A percentile compares a stretch with the other conserved stretches of the same genome.
Conservation (phyloP, 805 yeast species). For the Metschnikowia cubensis region DNA sequence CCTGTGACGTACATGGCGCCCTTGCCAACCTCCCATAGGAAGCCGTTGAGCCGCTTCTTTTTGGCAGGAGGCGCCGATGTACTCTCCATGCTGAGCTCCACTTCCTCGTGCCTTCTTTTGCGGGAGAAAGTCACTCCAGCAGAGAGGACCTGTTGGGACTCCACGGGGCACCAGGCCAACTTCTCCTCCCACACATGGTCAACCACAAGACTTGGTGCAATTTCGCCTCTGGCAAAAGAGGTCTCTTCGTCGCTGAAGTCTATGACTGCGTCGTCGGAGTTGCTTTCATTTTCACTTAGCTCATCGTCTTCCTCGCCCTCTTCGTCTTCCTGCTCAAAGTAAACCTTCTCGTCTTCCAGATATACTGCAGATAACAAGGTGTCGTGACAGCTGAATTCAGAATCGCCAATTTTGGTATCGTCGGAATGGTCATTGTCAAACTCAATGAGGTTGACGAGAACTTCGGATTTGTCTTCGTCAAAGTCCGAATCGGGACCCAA, state of each 20-base stretch:
- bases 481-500: neutral
- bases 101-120: conserved; percentile 12
- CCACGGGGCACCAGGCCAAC: neutral
- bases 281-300: neutral
- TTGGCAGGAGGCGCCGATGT: conserved; percentile 5
- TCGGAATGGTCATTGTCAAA: neutral
- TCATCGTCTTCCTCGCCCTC: too few species aligned
- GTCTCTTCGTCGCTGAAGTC: neutral
- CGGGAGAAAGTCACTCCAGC: neutral
- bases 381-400: too few species aligned
- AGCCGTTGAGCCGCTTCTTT: conserved; percentile 15
- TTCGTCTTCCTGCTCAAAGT: too few species aligned
- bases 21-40: conserved; percentile 30
- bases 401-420: neutral
- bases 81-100: neutral
- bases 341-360: too few species aligned
- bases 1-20: conserved; percentile 30
- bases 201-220: neutral
- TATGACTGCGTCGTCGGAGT: neutral
- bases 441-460: neutral
- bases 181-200: neutral
- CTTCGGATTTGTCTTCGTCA: neutral
- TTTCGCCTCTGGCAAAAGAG: too few species aligned
- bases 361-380: too few species aligned
- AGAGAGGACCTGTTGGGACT: too few species aligned